Evolutionary conservation across 1,284 basidiomycete genomes (phyloP).

Genomic region (Trichosporon faecale): DNA sequence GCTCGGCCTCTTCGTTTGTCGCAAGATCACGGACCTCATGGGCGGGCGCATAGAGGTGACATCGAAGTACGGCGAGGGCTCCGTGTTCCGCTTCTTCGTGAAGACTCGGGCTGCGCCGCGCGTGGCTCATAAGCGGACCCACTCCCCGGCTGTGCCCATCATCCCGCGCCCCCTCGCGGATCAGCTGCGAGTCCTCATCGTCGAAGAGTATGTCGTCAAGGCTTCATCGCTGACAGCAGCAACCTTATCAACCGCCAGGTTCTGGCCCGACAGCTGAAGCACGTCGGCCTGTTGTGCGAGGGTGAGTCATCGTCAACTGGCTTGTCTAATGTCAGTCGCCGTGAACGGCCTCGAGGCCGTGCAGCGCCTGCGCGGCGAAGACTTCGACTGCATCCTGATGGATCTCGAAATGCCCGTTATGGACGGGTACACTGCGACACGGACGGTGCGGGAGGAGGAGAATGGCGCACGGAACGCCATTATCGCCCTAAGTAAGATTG

Average conservation of each 20-base stretch:
- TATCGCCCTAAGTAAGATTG: slow-evolving; percentile 19
- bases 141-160: neutral
- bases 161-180: too few species aligned
- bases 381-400: slow-evolving; percentile 49
- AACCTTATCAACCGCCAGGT: slow-evolving; percentile 48
- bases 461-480: slow-evolving; percentile 12
- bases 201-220: slow-evolving; percentile 33
- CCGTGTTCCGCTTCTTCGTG: slow-evolving; percentile 52
- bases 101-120: neutral
- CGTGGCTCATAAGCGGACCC: neutral
- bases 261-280: slow-evolving; percentile 24
- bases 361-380: neutral
- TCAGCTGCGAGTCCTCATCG: slow-evolving; percentile 30
- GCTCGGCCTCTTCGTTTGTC: slow-evolving; percentile 36
- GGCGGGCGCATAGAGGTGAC: slow-evolving; percentile 33
- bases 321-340: neutral
- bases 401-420: slow-evolving; percentile 50
- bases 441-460: slow-evolving; percentile 20
- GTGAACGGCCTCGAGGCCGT: slow-evolving; percentile 52
- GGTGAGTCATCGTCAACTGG: too few species aligned
- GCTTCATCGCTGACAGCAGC: neutral
- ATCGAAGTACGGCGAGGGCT: slow-evolving; percentile 28
- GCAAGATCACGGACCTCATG: slow-evolving; percentile 32
- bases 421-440: slow-evolving; percentile 26
- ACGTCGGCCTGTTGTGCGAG: slow-evolving; percentile 12